Base-by-base conservation (phyloP, 441 rosid species). In the Flueggea neowawraea region DNA sequence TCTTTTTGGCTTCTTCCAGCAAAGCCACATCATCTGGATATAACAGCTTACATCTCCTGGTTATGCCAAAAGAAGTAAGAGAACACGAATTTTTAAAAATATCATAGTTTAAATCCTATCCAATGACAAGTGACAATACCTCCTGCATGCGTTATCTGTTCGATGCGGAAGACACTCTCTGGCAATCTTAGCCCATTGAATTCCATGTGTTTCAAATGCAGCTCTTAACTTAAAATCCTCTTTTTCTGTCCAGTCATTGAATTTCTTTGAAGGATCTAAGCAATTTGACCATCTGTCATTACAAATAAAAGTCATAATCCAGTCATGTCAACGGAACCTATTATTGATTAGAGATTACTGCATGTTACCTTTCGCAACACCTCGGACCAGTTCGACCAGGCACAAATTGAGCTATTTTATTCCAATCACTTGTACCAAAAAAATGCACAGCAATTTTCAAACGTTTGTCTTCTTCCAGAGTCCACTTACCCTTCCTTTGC, bases 351-450 rank as follows among this genome's bases (percentile, higher is more conserved):
- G 64, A 66, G 54, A 58, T 54, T 49, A 54, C 28, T 22, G 28
- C 31, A 43, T 15, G 55, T 76, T 57, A 86, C 95, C 91, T 90
- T 73, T 90, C 98, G 67, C 96, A 77, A 77, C 98, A 94, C 63
- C 88, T 91, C 59, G 69, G 75, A 47, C 71, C 81, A 54, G 84
- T 79, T 69, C 97, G 86, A 52, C 97, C 97, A 13, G 91, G 93
- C 59, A 94, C 90, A 80, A 87, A 84, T 31, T 75, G 79, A 50
- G 90, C 85, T 63, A 91, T 82, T 60, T 89, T 91, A 60, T 60
- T 75, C 98, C 97, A 93, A 77, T 84, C 85, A 73, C 77, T 85
- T 31, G 89, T 73, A 62, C 94, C 96, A 81, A 86, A 91, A 75
- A 95, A 85, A 76, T 73, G 73, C 58, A 80, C 90, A 62, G 99